These are phyloP conservation scores for Verticillium alfalfae DNA, from an alignment of 2,329 filamentous ascomycete genomes.

Conservation along the genomic window DNA sequence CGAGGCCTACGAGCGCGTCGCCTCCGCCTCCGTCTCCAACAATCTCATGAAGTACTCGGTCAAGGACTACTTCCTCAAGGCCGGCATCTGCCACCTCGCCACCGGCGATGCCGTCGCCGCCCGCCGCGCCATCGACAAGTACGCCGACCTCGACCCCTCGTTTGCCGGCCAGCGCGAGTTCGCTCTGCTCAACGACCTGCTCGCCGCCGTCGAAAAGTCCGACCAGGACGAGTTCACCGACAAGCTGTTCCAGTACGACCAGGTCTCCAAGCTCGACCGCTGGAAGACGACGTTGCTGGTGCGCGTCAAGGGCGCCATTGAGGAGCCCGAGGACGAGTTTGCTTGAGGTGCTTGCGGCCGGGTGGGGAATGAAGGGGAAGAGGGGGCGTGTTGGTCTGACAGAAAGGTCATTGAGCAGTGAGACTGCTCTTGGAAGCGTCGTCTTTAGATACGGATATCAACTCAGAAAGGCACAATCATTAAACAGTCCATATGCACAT, in stretches of 20 bases:
- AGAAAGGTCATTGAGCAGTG: no score
- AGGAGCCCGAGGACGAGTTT: slow-evolving; percentile 44
- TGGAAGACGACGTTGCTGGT: slow-evolving; percentile 91
- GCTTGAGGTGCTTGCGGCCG: slow-evolving; percentile 18
- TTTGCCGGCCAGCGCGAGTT: slow-evolving; percentile 77
- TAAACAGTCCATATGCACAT: no score
- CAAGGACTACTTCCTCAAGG: slow-evolving; percentile 94
- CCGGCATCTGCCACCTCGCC: slow-evolving; percentile 82
- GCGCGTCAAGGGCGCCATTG: slow-evolving; percentile 77
- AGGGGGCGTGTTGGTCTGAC: no score
- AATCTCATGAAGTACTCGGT: slow-evolving; percentile 91
- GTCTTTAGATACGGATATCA: no score
- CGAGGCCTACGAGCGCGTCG: slow-evolving; percentile 78
- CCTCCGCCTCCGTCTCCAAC: slow-evolving; percentile 72
- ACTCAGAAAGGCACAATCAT: no score
- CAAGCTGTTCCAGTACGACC: slow-evolving; percentile 83
- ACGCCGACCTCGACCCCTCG: slow-evolving; percentile 70
- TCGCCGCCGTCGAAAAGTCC: slow-evolving; percentile 67
- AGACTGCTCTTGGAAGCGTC: no score
- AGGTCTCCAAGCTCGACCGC: slow-evolving; percentile 89
- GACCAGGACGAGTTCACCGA: slow-evolving; percentile 82
- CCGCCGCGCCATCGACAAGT: slow-evolving; percentile 75
- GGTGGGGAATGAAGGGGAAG: no score
- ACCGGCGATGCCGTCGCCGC: slow-evolving; percentile 69
- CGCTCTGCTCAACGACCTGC: slow-evolving; percentile 72